Evolutionary conservation across 495 filamentous ascomycete genomes (phyloP), one percentile per base, ranked within the genome.

Genomic region (Lindgomyces ingoldianus): DNA sequence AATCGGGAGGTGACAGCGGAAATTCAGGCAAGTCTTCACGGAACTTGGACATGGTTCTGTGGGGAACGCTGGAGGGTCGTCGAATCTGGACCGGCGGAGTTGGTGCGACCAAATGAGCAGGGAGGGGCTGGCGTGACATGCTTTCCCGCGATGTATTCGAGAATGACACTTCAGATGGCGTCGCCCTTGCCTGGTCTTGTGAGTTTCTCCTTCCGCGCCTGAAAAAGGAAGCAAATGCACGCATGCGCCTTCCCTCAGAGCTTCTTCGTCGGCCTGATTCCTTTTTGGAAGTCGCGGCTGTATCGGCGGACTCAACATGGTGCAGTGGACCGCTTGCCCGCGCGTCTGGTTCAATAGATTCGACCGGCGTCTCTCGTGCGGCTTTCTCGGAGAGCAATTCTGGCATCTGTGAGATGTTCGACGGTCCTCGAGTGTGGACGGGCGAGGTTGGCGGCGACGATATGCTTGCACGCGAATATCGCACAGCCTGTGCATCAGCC

Each of bases 81-180:
- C 59, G 65, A 22, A 67, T 69, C 29, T 47, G 70, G 54, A 64
- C 12, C 51, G 24, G 72, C 65, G 39, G 51, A 69, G 52, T 63
- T 75, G 75, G 61, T 76, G 77, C 39, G 70, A 73, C 61, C 24
- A 77, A 64, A 59, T 77, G 75, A 10, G 80, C 76, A 0, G 82
- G 78, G 16, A 80, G 76, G 52, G 78, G 75, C 49, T 76, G 72
- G 30, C 80, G 81, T 51, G 81, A 79, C 73, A 89, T 85, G 1
- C 90, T 94, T 70, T 96, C 92, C 68, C 91, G 82, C 11, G 92
- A 96, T 2, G 90, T 89, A 64, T 94, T 95, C 22, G 91, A 91
- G 69, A 91, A 89, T 3, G 72, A 74, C 4, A 33, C 19, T 9
- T 87, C 82, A 0, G 83, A 81, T 8, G 76, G 73, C 0, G 80